Base-by-base conservation (phyloP, 305 asterid species). In the Fraxinus nigra region DNA sequence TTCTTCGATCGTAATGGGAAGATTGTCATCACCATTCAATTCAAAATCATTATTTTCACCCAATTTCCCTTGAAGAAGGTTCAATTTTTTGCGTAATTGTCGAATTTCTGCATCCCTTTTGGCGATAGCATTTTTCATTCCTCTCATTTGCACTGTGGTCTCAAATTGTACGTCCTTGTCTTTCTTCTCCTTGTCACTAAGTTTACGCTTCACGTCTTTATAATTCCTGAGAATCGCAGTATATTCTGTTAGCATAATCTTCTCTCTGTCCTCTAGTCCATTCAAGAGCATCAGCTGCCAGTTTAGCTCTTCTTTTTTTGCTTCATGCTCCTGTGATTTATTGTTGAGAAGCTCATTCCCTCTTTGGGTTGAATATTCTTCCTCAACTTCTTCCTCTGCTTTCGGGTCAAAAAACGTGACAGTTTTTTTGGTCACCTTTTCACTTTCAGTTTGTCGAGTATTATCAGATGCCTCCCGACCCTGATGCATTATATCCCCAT, bases 251-350 rank as follows among this genome's bases (percentile, higher is more conserved):
- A 94, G 86, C 34, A 93, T 91, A 80, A 93, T 86, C 88, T 88
- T 96, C 78, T 96, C 99, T 83, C 89, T 89, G 81, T 96, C 97
- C 82, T 94, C 98, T 89, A 89, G 79, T 3, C 97, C 99, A 20
- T 84, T 90, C 79, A 94, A 79, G 32, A 95, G 91, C 88, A 93
- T 87, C 84, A 88, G 87, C 87, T 91, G 97, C 99, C 99, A 94
- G 82, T 88, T 88, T 35, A 87, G 82, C 38, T 92, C 97, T 74
- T 89, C 90, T 40, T 85, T 85, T 22, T 77, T 79, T 72, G 86
- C 92, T 1, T 69, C 38, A 16, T 72, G 65, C 22, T 61, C 85
- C 32, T 80, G 80, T 30, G 72, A 67, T 32, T 75, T 84, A 7
- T 32, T 59, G 22, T 72, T 78, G 22, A 14, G 33, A 13, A 34